Evolutionary conservation across 176 grass and related monocot genomes (phyloP).

Genomic region (Aegilops longissima): DNA sequence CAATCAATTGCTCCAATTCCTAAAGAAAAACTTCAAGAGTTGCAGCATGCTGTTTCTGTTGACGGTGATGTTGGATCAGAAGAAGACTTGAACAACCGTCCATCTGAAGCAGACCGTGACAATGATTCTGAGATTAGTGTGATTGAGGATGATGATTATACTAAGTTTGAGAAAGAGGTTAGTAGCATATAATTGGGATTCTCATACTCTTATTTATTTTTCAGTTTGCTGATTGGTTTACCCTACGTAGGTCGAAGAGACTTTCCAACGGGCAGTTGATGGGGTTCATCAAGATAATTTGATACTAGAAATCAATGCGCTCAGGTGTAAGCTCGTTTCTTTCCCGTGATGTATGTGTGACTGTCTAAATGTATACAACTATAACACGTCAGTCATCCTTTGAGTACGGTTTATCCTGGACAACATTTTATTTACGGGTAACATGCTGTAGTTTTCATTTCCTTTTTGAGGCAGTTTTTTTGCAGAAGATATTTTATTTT

Average conservation of each 20-base stretch:
- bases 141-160: constrained; percentile 62
- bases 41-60: constrained; percentile 38
- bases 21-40: constrained; percentile 66
- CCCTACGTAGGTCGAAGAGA: constrained; percentile 84
- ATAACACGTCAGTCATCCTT: background rate
- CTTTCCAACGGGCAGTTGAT: constrained; percentile 67
- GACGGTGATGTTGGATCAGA: constrained; percentile 47
- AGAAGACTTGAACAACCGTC: constrained; percentile 36
- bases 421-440: background rate
- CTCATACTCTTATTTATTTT: background rate
- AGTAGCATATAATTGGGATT: constrained; percentile 6
- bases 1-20: constrained; percentile 88
- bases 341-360: background rate
- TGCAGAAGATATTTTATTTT: background rate
- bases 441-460: background rate
- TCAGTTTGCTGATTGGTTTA: constrained; percentile 17
- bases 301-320: constrained; percentile 89
- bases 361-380: constrained; percentile 1
- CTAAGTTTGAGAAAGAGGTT: constrained; percentile 96
- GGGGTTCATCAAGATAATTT: constrained; percentile 79
- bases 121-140: constrained; percentile 36
- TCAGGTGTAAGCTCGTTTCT: constrained; percentile 61
- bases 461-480: background rate
- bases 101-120: constrained; percentile 22
- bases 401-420: background rate